These are phyloP conservation scores for Sesbania bispinosa DNA, from an alignment of 306 rosid species.

Conservation along the genomic window DNA sequence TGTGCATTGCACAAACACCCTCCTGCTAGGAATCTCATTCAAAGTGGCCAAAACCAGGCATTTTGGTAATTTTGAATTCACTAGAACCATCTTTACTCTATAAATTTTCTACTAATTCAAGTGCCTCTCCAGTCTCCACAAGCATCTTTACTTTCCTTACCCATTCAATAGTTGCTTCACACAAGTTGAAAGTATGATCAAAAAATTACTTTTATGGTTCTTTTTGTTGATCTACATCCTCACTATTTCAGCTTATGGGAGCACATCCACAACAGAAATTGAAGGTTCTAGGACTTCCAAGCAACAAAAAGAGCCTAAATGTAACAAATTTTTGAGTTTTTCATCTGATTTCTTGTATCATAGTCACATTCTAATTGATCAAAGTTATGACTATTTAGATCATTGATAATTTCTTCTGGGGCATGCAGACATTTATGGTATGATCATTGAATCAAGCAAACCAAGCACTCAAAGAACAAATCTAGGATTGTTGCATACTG, in stretches of 20 bases:
- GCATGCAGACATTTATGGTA: slow-evolving; percentile 33
- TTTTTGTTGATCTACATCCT: slow-evolving; percentile 30
- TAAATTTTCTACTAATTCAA: neutral
- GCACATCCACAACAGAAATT: slow-evolving; percentile 2
- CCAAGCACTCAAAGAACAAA: slow-evolving; percentile 12
- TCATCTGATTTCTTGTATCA: neutral
- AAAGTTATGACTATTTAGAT: neutral
- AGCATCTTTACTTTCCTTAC: neutral
- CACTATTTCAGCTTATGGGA: slow-evolving; percentile 26
- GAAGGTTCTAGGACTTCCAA: slow-evolving; percentile 13
- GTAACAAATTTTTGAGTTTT: slow-evolving; percentile 28
- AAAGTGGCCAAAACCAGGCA: neutral
- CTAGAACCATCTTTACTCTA: neutral
- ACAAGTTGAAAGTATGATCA: slow-evolving; percentile 24
- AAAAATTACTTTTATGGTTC: slow-evolving; percentile 18
- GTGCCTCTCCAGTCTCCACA: neutral
- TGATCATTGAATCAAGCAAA: slow-evolving; percentile 27
- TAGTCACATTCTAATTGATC: neutral
- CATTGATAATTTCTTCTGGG: neutral
- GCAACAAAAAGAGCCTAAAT: slow-evolving; percentile 21
- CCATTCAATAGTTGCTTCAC: slow-evolving; percentile 5
- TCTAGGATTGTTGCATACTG: slow-evolving; percentile 23
- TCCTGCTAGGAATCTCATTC: neutral
- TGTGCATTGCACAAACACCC: neutral
- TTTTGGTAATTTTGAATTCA: neutral